Base-by-base conservation (phyloP, 257 asterid species). In the Gentiana dahurica region DNA sequence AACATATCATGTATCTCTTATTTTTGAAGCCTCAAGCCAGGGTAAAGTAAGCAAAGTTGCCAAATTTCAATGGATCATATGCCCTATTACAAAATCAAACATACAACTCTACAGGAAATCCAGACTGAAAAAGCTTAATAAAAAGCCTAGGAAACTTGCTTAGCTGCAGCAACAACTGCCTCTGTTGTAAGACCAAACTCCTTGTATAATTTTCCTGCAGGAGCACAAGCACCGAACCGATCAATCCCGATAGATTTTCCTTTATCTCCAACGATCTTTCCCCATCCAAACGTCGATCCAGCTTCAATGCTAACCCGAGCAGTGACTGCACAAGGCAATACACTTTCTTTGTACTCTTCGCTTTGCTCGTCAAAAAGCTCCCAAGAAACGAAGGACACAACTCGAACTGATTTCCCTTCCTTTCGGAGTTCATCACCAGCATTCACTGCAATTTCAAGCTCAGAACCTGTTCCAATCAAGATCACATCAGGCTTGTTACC, bases 261-360 rank as follows among this genome's bases (percentile, higher is more conserved):
- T 69, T 79, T 71, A n/a, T 65, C 3, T 37, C 94, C 95, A 55
- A 88, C 81, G 49, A 75, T 68, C 78, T 70, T 79, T 53, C 57
- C 66, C 97, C 95, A 85, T 8, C 97, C 95, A 7, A 89, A 79
- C 38, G 94, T 81, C 4, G 94, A 38, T 33, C 79, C 97, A 15
- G 95, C 97, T 71, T 89, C 97, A 51, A 89, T 75, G 72, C 95
- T 85, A 15, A 84, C 87, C 64, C 94, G 72, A 63, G 89, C 83
- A 3, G 87, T 76, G 36, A 81, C 87, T 12, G 77, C 68, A 13
- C 60, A 60, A 3, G 90, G 94, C 50, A 84, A 67, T 12, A 81
- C 87, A 13, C 85, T 83, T 64, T 89, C 97, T 78, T 79, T 85
- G 72, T 89, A 89, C 15, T 77, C 84, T 8, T 79, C 82, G 1